These are phyloP conservation scores for Talinum fruticosum DNA, from an alignment of 148 eudicot species.

Conservation along the genomic window DNA sequence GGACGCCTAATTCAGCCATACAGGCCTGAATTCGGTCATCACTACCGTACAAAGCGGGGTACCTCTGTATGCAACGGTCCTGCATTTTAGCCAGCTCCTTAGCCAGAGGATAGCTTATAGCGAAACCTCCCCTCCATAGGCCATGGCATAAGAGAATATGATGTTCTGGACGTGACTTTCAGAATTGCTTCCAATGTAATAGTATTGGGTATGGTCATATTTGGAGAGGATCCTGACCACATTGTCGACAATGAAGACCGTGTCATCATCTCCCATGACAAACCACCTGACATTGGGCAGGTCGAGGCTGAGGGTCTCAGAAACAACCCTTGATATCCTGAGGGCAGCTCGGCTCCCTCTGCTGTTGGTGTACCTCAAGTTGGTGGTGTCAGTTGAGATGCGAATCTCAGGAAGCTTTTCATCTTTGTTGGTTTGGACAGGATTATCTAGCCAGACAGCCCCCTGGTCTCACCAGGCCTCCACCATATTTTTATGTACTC, in stretches of 20 bases:
- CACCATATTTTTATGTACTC: slow-evolving; percentile 69
- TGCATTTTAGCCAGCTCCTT: slow-evolving; percentile 36
- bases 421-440: slow-evolving; percentile 18
- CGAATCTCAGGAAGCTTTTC: slow-evolving; percentile 48
- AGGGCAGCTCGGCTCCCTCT: slow-evolving; percentile 43
- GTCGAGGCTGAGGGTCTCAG: slow-evolving; percentile 48
- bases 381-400: slow-evolving; percentile 35
- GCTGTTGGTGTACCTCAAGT: slow-evolving; percentile 43
- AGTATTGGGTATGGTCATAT: slow-evolving; percentile 51
- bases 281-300: slow-evolving; percentile 52
- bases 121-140: slow-evolving; percentile 89
- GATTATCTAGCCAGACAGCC: slow-evolving; percentile 53
- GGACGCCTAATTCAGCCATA: slow-evolving; percentile 44
- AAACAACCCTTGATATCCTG: slow-evolving; percentile 47
- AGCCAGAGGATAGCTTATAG: slow-evolving; percentile 51
- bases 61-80: slow-evolving; percentile 39
- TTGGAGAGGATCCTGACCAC: slow-evolving; percentile 45
- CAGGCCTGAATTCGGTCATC: slow-evolving; percentile 50
- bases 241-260: slow-evolving; percentile 51
- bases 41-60: slow-evolving; percentile 41
- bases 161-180: slow-evolving; percentile 67
- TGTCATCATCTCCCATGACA: slow-evolving; percentile 71
- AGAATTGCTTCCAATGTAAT: slow-evolving; percentile 49
- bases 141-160: slow-evolving; percentile 72
- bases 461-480: slow-evolving; percentile 54